phyloP scores from a whole-genome alignment of 2,329 filamentous ascomycete species.

The Reticulascus tulasneorum region DNA sequence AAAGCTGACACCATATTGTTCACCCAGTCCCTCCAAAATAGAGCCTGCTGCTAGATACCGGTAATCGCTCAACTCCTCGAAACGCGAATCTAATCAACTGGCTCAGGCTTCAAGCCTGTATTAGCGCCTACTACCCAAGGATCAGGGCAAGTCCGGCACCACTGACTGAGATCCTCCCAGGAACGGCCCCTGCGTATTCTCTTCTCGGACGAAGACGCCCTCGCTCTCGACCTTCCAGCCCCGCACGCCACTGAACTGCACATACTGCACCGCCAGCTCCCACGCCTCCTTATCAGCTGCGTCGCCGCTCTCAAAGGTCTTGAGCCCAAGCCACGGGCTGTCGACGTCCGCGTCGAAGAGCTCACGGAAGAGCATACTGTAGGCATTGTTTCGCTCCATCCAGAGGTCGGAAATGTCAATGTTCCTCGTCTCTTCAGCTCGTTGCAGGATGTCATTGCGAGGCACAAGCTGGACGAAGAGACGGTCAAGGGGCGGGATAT shows the following conservation, averaged over 20 bases:
- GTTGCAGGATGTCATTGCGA: slow-evolving; percentile 24
- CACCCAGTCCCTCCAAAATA: too few relatives aligned
- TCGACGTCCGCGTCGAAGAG: slow-evolving; percentile 26
- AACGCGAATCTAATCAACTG: too few relatives aligned
- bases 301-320: slow-evolving; percentile 48
- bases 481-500: slow-evolving; percentile 46
- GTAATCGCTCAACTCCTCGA: too few relatives aligned
- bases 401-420: slow-evolving; percentile 42
- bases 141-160: slow-evolving; percentile 7
- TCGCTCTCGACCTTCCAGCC: slow-evolving; percentile 41
- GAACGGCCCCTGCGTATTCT: slow-evolving; percentile 11
- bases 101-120: background rate
- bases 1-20: too few relatives aligned
- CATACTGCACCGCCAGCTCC: slow-evolving; percentile 38
- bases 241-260: slow-evolving; percentile 28
- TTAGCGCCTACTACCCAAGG: slow-evolving; percentile 3
- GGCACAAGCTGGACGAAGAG: slow-evolving; percentile 51
- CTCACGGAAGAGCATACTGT: slow-evolving; percentile 40
- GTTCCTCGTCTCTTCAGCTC: slow-evolving; percentile 31
- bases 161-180: slow-evolving; percentile 14
- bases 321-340: slow-evolving; percentile 35
- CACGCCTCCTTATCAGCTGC: slow-evolving; percentile 40
- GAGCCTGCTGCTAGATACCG: too few relatives aligned
- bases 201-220: slow-evolving; percentile 38
- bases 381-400: slow-evolving; percentile 51